These are phyloP conservation scores for Clitopilus passeckerianus DNA, from an alignment of 768 basidiomycete species.

Conservation along the genomic window DNA sequence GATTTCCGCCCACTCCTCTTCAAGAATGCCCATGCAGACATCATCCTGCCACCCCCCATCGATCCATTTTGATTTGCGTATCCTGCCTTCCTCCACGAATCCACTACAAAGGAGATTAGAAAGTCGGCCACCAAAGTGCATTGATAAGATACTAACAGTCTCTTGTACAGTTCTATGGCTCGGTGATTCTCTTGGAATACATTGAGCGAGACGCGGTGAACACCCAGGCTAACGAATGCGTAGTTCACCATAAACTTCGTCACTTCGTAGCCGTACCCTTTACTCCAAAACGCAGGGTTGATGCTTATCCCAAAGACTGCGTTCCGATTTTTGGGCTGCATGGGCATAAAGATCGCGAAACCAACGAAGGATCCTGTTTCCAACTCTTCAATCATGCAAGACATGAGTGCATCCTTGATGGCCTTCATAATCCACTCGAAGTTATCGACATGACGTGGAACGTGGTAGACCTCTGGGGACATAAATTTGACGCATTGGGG, in stretches of 20 bases:
- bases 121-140: not conserved
- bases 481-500: slow-evolving; percentile 16
- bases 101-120: slow-evolving; percentile 8
- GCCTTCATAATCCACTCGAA: slow-evolving; percentile 6
- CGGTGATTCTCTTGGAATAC: slow-evolving; percentile 32
- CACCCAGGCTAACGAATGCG: slow-evolving; percentile 29
- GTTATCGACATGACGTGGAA: slow-evolving; percentile 4
- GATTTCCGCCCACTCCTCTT: slow-evolving; percentile 14
- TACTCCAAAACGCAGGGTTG: slow-evolving; percentile 25
- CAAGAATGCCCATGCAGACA: slow-evolving; percentile 17
- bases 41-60: slow-evolving; percentile 16
- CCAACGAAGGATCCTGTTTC: slow-evolving; percentile 4
- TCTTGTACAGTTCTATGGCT: slow-evolving; percentile 34
- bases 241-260: slow-evolving; percentile 34
- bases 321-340: slow-evolving; percentile 10
- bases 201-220: slow-evolving; percentile 35
- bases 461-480: slow-evolving; percentile 4
- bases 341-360: slow-evolving; percentile 6
- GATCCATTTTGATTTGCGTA: slow-evolving; percentile 13
- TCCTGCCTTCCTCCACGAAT: slow-evolving; percentile 16
- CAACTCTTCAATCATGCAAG: slow-evolving; percentile 12
- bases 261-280: slow-evolving; percentile 37
- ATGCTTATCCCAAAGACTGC: slow-evolving; percentile 7
- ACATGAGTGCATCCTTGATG: slow-evolving; percentile 6
- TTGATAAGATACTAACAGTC: slow-evolving; percentile 25